phyloP scores from a whole-genome alignment of 1,284 basidiomycete species.

The Cryptococcus sp. region DNA sequence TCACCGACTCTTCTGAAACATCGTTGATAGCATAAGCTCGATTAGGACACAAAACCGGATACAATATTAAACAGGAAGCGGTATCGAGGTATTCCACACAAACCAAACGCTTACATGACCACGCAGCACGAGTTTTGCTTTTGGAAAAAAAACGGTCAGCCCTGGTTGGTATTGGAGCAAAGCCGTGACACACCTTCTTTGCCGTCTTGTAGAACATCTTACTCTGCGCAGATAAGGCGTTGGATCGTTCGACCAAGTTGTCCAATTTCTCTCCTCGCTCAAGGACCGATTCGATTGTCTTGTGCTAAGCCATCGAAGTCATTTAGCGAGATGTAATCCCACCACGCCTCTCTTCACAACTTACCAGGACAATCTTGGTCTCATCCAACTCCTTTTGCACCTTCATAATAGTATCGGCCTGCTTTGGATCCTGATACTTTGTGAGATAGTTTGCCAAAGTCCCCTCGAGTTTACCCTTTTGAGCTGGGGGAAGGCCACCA shows the following conservation, averaged over 20 bases:
- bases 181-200: constrained; percentile 67
- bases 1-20: too few relatives aligned
- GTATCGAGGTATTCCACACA: not conserved
- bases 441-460: constrained; percentile 75
- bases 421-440: constrained; percentile 97
- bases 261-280: constrained; percentile 97
- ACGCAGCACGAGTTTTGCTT: constrained; percentile 73
- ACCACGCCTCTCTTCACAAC: constrained; percentile 41
- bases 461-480: constrained; percentile 55
- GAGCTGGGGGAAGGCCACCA: constrained; percentile 51
- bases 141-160: not conserved
- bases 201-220: constrained; percentile 96
- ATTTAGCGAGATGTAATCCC: not conserved
- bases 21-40: too few relatives aligned
- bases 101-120: constrained; percentile 50
- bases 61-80: too few relatives aligned
- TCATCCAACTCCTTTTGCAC: constrained; percentile 98
- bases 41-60: too few relatives aligned
- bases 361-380: constrained; percentile 94
- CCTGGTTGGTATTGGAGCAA: not conserved
- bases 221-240: constrained; percentile 83
- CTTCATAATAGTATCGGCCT: constrained; percentile 98
- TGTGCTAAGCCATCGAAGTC: constrained; percentile 66
- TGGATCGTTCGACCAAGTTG: constrained; percentile 92
- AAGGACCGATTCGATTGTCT: constrained; percentile 97